phyloP scores from a whole-genome alignment of 805 yeast species.

The Barnettozyma vustinii region DNA sequence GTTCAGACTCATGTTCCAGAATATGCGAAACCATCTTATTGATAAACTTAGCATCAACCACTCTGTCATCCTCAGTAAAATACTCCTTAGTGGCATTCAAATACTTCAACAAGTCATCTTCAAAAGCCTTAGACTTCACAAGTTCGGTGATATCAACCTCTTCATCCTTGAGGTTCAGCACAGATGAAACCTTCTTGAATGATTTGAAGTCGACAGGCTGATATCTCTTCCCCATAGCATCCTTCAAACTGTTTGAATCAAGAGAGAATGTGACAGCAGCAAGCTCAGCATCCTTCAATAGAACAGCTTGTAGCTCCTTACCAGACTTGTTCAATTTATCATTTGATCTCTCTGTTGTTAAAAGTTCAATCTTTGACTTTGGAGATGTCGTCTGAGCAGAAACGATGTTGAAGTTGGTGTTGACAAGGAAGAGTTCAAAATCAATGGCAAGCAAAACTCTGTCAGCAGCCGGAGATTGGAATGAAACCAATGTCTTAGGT shows the following conservation, averaged over 20 bases:
- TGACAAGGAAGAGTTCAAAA: constrained; percentile 32
- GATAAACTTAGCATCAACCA: constrained; percentile 56
- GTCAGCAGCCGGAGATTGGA: constrained; percentile 24
- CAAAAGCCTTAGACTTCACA: constrained; percentile 26
- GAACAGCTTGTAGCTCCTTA: constrained; percentile 17
- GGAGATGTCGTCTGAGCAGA: constrained; percentile 13
- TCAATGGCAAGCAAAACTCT: constrained; percentile 23
- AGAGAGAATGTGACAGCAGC: constrained; percentile 41
- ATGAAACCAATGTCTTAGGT: constrained; percentile 5
- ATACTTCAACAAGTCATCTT: constrained; percentile 26
- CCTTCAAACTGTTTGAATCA: constrained; percentile 64
- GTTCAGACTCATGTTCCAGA: constrained; percentile 24
- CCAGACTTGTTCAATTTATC: constrained; percentile 5
- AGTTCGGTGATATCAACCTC: constrained; percentile 18
- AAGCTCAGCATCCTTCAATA: constrained; percentile 19
- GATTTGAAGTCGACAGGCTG: constrained; percentile 17
- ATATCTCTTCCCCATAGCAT: constrained; percentile 59
- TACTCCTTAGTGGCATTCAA: constrained; percentile 37
- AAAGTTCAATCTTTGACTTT: constrained; percentile 16
- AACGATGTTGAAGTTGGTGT: constrained; percentile 26
- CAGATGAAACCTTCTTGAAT: constrained; percentile 20
- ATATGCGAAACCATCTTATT: constrained; percentile 38
- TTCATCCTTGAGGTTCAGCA: constrained; percentile 22
- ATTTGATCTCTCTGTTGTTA: constrained; percentile 8
- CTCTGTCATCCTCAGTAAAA: constrained; percentile 61